These are phyloP conservation scores for Penicillium salamii DNA, from an alignment of 495 filamentous ascomycete species.

Conservation along the genomic window DNA sequence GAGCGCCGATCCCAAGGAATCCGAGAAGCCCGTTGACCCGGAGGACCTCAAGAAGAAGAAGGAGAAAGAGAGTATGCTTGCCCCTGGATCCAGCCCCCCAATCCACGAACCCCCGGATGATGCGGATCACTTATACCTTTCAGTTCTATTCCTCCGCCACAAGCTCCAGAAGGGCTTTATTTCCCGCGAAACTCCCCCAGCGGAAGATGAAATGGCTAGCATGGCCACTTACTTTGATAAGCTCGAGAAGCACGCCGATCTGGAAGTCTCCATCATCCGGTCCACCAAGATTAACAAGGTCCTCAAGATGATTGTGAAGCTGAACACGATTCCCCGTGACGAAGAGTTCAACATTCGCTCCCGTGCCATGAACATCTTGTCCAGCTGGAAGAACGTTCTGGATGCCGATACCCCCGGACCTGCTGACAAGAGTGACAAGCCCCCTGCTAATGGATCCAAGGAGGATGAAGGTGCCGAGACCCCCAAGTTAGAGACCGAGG, in stretches of 20 bases:
- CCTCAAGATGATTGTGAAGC: slow-evolving; percentile 82
- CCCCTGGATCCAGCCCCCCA: background rate
- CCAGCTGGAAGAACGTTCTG: slow-evolving; percentile 80
- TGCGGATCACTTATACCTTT: slow-evolving; percentile 3
- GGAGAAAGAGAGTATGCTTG: slow-evolving; percentile 61
- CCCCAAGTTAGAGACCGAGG: slow-evolving; percentile 39
- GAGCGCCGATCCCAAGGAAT: slow-evolving; percentile 43
- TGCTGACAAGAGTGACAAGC: slow-evolving; percentile 42
- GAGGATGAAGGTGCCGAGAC: slow-evolving; percentile 43
- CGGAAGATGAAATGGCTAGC: slow-evolving; percentile 80
- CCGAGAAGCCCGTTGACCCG: slow-evolving; percentile 53
- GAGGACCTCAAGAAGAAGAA: slow-evolving; percentile 63
- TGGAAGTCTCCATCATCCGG: slow-evolving; percentile 82
- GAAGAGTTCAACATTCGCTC: slow-evolving; percentile 81
- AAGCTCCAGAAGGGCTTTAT: slow-evolving; percentile 90
- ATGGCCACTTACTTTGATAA: slow-evolving; percentile 80
- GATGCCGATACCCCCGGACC: slow-evolving; percentile 48
- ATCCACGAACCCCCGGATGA: background rate
- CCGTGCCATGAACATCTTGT: slow-evolving; percentile 68
- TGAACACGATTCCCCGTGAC: slow-evolving; percentile 76
- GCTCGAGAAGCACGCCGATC: slow-evolving; percentile 72
- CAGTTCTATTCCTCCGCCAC: slow-evolving; percentile 81
- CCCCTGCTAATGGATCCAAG: slow-evolving; percentile 52
- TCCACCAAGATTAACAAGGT: slow-evolving; percentile 94
- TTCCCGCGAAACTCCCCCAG: slow-evolving; percentile 72